These are phyloP conservation scores for Hericium alpestre DNA, from an alignment of 768 basidiomycete species.

Conservation along the genomic window DNA sequence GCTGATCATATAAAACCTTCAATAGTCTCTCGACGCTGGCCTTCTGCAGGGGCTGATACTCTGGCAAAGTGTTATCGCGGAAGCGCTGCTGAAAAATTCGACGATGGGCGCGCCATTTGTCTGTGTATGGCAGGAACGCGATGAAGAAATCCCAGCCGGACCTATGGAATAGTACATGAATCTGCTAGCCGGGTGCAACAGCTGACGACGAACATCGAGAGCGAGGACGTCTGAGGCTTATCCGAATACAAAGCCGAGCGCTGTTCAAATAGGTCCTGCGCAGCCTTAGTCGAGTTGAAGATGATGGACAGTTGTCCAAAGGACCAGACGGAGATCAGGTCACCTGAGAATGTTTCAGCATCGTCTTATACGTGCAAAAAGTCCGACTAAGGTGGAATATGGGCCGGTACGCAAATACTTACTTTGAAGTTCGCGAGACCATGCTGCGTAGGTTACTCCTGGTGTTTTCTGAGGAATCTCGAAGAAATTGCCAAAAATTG, in stretches of 20 bases:
- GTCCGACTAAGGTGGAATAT: no score
- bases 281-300: slow-evolving; percentile 14
- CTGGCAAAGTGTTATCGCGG: no score
- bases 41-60: no score
- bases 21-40: no score
- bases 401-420: no score
- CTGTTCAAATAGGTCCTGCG: slow-evolving; percentile 18
- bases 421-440: no score
- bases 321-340: slow-evolving; percentile 11
- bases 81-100: not conserved
- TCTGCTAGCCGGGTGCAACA: not conserved
- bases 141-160: not conserved
- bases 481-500: no score
- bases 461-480: no score
- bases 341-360: not conserved
- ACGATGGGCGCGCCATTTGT: not conserved
- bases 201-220: not conserved
- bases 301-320: slow-evolving; percentile 13
- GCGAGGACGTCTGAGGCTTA: slow-evolving; percentile 1
- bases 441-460: no score
- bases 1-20: no score
- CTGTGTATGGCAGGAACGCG: not conserved
- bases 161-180: not conserved
- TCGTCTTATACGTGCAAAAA: not conserved
- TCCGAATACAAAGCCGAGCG: slow-evolving; percentile 19